Evolutionary conservation across 495 filamentous ascomycete species (phyloP), one percentile per base, ranked within the genome.

Genomic region (Hypoxylon perforatum): DNA sequence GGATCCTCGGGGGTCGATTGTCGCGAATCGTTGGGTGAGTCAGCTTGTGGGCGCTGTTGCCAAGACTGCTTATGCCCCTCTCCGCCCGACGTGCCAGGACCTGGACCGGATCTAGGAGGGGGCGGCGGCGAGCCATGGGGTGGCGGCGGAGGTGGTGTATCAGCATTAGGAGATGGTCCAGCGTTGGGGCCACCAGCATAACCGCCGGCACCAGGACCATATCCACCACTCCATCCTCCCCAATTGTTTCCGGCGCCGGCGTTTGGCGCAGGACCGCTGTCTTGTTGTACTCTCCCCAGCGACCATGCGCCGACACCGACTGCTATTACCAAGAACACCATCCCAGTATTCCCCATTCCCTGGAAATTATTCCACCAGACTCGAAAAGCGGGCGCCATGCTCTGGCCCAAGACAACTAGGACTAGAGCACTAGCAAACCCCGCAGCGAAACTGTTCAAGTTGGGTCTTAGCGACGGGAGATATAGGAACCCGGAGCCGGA

Each of bases 401-500:
- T 80, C 39, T 88, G 83, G 72, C 87, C 87, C 12, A 96, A 61
- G 0, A 87, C 80, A n/a, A 93, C 82, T 1, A 85, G 75, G 7
- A 90, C 70, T 9, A 97, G 73, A 2, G 92, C 92, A 61, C 84
- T 87, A 33, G 86, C 88, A 44, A 92, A 90, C 15, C 95, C 95
- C 5, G 92, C 92, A 28, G 92, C 81, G 77, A 97, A 99, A 76
- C 92, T 96, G 78, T 97, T 97, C 65, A 88, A 82, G 69, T 96
- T 87, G 22, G 92, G 88, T 71, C 90, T 85, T 25, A 99, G 75
- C 0, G 92, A 97, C 0, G 95, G 95, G 19, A 99, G 87, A 76
- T 99, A 99, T 9, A 99, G 80, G 75, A 99, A 97, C 10, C 95
- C 95, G 0, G 87, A 85, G 60, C 95, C 95, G 11, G 94, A 85